Percentiles rank a stretch among this genome's conserved stretches.
phyloP scores from a whole-genome alignment of 257 asterid species.

The Fraxinus americana region DNA sequence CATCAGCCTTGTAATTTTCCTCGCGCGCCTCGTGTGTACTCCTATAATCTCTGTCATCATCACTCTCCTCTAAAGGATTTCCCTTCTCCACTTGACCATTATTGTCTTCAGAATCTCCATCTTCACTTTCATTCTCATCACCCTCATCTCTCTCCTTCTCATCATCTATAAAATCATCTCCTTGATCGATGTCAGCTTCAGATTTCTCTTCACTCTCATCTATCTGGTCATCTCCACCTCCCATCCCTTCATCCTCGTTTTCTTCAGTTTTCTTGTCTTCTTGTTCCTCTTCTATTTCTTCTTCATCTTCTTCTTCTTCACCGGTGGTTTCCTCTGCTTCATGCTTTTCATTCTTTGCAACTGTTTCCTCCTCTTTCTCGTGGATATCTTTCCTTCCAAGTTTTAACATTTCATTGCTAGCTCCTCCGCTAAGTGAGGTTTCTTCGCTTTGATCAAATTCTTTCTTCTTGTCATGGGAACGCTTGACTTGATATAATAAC shows the following conservation, averaged over 20 bases:
- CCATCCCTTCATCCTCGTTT: slow-evolving; percentile 49
- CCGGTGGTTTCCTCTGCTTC: slow-evolving; percentile 51
- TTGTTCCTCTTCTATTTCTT: slow-evolving; percentile 44
- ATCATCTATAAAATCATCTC: slow-evolving; percentile 48
- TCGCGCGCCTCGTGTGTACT: slow-evolving; percentile 72
- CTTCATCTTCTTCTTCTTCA: slow-evolving; percentile 55
- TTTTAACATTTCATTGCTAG: slow-evolving; percentile 36
- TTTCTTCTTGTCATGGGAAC: slow-evolving; percentile 73
- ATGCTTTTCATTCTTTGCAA: slow-evolving; percentile 32
- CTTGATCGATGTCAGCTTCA: slow-evolving; percentile 53
- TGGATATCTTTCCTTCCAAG: slow-evolving; percentile 76
- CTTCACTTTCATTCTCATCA: slow-evolving; percentile 53
- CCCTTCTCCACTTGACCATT: slow-evolving; percentile 44
- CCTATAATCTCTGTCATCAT: slow-evolving; percentile 46
- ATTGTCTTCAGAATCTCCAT: slow-evolving; percentile 47
- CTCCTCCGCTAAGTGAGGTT: slow-evolving; percentile 25
- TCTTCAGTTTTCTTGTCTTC: slow-evolving; percentile 55
- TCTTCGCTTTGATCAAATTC: slow-evolving; percentile 69
- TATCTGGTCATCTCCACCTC: slow-evolving; percentile 46
- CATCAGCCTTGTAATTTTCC: slow-evolving; percentile 91
- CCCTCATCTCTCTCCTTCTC: slow-evolving; percentile 51
- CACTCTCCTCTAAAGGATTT: slow-evolving; percentile 39
- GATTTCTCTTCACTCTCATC: slow-evolving; percentile 68
- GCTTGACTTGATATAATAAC: slow-evolving; percentile 92
- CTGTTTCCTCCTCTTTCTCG: slow-evolving; percentile 33